Evolutionary conservation across 345 rosid genomes (phyloP).

Genomic region (Mercurialis annua): DNA sequence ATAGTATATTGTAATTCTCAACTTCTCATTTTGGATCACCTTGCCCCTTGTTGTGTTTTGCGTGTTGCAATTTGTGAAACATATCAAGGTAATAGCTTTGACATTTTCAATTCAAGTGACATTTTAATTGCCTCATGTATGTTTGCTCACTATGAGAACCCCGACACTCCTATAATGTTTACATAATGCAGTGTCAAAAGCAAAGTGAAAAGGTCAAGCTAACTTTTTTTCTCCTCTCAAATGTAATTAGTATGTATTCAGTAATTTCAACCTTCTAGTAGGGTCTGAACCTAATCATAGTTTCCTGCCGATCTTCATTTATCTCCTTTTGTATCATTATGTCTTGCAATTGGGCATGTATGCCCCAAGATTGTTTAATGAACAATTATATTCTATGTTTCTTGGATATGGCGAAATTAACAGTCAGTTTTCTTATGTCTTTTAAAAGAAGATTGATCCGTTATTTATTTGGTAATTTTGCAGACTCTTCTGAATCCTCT

Average conservation of each 20-base stretch:
- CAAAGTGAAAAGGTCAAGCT: slow-evolving; percentile 2
- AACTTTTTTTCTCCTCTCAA: not conserved
- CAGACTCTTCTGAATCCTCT: slow-evolving; percentile 92
- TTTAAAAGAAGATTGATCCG: not conserved
- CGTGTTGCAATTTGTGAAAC: not conserved
- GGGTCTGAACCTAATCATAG: not conserved
- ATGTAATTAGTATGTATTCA: not conserved
- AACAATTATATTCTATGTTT: not conserved
- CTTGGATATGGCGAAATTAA: not conserved
- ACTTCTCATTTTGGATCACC: not conserved
- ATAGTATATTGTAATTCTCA: not conserved
- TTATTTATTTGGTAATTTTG: slow-evolving; percentile 17
- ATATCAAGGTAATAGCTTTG: not conserved
- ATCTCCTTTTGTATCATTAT: not conserved
- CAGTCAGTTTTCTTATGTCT: not conserved
- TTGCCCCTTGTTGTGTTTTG: not conserved
- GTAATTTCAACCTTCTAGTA: not conserved
- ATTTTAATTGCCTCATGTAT: not conserved
- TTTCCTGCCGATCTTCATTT: not conserved
- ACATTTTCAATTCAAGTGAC: not conserved
- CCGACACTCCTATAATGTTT: not conserved
- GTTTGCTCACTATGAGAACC: not conserved
- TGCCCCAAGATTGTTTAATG: not conserved
- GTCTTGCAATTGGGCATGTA: not conserved
- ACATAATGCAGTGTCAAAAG: not conserved